phyloP scores from a whole-genome alignment of 164 flowering plant genomes.

The Liriodendron chinense region DNA sequence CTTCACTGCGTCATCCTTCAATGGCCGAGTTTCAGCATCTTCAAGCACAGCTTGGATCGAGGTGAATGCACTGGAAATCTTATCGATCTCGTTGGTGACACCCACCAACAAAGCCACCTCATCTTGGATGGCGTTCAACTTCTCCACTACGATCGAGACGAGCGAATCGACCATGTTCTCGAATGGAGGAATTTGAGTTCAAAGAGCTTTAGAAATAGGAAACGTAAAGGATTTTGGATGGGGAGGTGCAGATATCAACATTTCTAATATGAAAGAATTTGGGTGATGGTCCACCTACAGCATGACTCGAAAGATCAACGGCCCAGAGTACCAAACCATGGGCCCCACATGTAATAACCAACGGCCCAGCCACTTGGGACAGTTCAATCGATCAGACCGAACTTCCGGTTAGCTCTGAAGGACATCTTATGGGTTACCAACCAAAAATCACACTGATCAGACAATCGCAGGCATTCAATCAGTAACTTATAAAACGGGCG shows the following conservation, averaged over 20 bases:
- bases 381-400: too few species aligned
- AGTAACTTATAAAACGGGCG: too few species aligned
- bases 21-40: neutral
- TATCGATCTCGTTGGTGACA: neutral
- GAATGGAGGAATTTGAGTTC: neutral
- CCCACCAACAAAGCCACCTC: neutral
- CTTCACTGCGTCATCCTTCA: neutral
- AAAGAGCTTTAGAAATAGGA: neutral
- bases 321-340: too few species aligned
- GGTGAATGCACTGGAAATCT: neutral
- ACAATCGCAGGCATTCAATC: too few species aligned
- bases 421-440: too few species aligned
- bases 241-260: neutral
- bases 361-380: too few species aligned
- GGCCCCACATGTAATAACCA: too few species aligned
- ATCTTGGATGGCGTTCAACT: neutral
- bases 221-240: neutral
- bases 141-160: neutral
- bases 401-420: too few species aligned
- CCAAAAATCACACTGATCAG: too few species aligned
- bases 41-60: neutral
- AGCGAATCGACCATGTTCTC: neutral
- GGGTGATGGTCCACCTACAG: too few species aligned
- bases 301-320: too few species aligned
- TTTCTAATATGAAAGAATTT: too few species aligned